Evolutionary conservation across 176 grass and related monocot species (phyloP).

Genomic region (Cenchrus americanus): DNA sequence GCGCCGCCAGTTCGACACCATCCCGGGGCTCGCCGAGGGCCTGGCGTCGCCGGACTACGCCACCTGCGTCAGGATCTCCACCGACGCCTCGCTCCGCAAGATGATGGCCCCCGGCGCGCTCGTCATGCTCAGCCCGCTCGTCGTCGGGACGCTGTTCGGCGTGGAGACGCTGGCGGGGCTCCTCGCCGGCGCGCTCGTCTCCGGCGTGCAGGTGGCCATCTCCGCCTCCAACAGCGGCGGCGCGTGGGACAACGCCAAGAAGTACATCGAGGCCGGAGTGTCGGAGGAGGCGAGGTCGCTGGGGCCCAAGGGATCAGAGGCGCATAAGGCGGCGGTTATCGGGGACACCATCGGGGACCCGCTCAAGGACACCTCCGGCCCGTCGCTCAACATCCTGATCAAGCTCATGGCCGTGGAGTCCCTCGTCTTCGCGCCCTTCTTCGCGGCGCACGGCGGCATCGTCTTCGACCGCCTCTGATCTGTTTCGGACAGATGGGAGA

Average conservation of each 20-base stretch:
- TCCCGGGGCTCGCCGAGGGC: constrained; percentile 78
- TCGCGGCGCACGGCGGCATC: constrained; percentile 72
- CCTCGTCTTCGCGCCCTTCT: constrained; percentile 92
- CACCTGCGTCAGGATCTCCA: constrained; percentile 89
- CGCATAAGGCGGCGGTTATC: constrained; percentile 89
- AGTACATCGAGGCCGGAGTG: constrained; percentile 93
- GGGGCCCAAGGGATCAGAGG: constrained; percentile 81
- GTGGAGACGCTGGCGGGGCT: constrained; percentile 74
- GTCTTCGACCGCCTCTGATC: constrained; percentile 62
- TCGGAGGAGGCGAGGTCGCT: constrained; percentile 76
- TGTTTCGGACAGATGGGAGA: not conserved
- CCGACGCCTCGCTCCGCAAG: constrained; percentile 71
- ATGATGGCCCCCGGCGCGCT: constrained; percentile 84
- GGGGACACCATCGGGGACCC: constrained; percentile 86
- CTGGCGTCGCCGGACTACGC: constrained; percentile 67
- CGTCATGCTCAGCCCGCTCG: constrained; percentile 68
- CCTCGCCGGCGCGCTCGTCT: constrained; percentile 78
- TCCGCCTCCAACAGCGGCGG: constrained; percentile 92
- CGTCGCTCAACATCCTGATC: constrained; percentile 88
- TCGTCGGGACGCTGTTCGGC: constrained; percentile 74
- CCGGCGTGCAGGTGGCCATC: constrained; percentile 92
- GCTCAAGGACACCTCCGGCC: constrained; percentile 92
- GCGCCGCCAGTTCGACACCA: constrained; percentile 62
- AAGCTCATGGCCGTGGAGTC: constrained; percentile 95
- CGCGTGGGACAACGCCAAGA: constrained; percentile 97